Evolutionary conservation across 2,329 filamentous ascomycete genomes (phyloP).

Genomic region (Coniosporium tulheliwenetii): DNA sequence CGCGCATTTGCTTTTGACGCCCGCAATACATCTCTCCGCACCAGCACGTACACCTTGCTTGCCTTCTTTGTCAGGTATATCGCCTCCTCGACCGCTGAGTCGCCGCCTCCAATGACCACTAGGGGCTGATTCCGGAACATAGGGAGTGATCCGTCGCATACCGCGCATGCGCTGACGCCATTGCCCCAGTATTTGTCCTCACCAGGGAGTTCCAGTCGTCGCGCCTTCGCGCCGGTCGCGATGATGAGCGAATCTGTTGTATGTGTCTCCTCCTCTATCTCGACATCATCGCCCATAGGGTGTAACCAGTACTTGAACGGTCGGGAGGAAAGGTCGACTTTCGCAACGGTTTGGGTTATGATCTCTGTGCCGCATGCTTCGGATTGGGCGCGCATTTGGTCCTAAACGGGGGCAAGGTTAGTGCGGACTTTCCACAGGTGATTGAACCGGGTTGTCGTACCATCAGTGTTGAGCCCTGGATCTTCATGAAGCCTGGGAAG

Average conservation of each 20-base stretch:
- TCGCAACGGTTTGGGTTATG: conserved; percentile 80
- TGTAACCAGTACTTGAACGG: conserved; percentile 78
- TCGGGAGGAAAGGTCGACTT: conserved; percentile 65
- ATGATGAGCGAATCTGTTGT: conserved; percentile 89
- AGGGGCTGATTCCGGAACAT: conserved; percentile 96
- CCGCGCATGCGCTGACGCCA: conserved; percentile 89
- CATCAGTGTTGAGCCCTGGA: conserved; percentile 83
- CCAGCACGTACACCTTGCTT: conserved; percentile 84
- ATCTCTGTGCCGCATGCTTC: conserved; percentile 85
- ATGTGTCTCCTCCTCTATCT: conserved; percentile 49
- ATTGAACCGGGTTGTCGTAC: conserved; percentile 20
- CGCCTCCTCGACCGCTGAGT: conserved; percentile 93
- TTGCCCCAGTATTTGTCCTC: conserved; percentile 97
- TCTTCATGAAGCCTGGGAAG: conserved; percentile 86
- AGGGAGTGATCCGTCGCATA: conserved; percentile 91
- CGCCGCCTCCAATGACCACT: conserved; percentile 89
- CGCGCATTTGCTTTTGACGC: conserved; percentile 88
- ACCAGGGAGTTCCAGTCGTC: conserved; percentile 65
- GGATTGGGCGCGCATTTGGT: conserved; percentile 85
- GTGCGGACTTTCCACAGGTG: not conserved
- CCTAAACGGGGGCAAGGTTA: conserved; percentile 15
- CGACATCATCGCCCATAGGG: conserved; percentile 66
- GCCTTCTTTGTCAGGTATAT: conserved; percentile 97
- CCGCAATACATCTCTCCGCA: conserved; percentile 71
- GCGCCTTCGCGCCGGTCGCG: conserved; percentile 85